These are phyloP conservation scores for Dendrocalamus latiflorus DNA, from an alignment of 202 grass and related monocot species.

Conservation along the genomic window DNA sequence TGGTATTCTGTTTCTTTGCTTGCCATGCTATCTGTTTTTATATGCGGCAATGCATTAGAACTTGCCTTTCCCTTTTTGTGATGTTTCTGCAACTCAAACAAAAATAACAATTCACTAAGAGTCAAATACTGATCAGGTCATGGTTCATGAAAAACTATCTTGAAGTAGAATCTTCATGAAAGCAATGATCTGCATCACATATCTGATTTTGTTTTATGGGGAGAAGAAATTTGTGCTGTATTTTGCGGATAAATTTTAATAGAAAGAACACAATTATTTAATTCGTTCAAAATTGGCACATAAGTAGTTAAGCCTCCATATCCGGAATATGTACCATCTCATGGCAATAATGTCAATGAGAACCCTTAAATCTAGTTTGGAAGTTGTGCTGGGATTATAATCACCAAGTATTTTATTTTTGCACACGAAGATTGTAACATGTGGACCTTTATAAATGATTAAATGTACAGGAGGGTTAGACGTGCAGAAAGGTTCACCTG, in stretches of 20 bases:
- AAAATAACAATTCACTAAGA: neutral
- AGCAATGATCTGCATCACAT: neutral
- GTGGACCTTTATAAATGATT: too few species aligned
- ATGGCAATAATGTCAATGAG: too few species aligned
- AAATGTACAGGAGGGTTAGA: conserved; percentile 66
- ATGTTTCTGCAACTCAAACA: neutral
- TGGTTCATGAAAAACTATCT: neutral
- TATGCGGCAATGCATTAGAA: neutral
- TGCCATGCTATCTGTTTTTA: neutral
- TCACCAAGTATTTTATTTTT: too few species aligned
- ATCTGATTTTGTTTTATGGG: neutral
- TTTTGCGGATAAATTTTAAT: neutral
- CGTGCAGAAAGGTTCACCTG: conserved; percentile 88
- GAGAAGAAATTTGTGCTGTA: neutral
- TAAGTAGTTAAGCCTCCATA: neutral
- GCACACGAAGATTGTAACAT: too few species aligned
- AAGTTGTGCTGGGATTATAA: too few species aligned
- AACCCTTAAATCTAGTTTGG: too few species aligned
- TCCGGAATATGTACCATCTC: too few species aligned
- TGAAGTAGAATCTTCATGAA: neutral
- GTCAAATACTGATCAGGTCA: neutral
- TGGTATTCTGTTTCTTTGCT: neutral
- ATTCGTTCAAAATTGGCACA: neutral
- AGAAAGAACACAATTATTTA: neutral
- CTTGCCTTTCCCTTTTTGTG: neutral